Conservation (phyloP, 2,329 filamentous ascomycete genomes). For the Colletotrichum echinochloae region DNA sequence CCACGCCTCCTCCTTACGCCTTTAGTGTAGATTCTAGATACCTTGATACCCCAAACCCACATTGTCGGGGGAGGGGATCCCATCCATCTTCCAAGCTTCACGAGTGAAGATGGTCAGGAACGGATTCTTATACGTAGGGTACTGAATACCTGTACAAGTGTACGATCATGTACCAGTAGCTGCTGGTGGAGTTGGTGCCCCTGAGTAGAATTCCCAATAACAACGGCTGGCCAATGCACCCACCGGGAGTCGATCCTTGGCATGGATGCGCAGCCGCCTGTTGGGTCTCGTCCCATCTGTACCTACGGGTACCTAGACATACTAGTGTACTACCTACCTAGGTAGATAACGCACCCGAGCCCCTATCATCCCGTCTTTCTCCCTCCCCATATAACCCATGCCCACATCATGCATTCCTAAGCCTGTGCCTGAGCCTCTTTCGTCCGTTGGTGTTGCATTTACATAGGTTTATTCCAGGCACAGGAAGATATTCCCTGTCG, state of each 20-base stretch:
- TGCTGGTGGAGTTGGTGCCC: conserved; percentile 1
- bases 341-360: background rate
- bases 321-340: no score
- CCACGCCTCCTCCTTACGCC: no score
- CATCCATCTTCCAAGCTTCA: background rate
- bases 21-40: no score
- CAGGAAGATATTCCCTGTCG: conserved; percentile 5
- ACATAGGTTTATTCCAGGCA: conserved; percentile 1
- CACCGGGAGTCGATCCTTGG: conserved; percentile 37
- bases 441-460: background rate
- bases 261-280: conserved; percentile 17
- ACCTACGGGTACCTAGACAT: no score
- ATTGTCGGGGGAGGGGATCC: background rate
- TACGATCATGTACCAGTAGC: no score
- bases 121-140: no score
- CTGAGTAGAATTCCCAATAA: conserved; percentile 10
- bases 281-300: background rate
- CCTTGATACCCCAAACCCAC: background rate
- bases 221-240: conserved; percentile 22
- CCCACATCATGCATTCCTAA: conserved; percentile 22
- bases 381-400: conserved; percentile 5
- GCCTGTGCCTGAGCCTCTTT: conserved; percentile 8
- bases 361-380: conserved; percentile 25
- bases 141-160: no score
- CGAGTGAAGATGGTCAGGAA: background rate